phyloP scores from a whole-genome alignment of 306 rosid species.

The Adenanthera pavonina region DNA sequence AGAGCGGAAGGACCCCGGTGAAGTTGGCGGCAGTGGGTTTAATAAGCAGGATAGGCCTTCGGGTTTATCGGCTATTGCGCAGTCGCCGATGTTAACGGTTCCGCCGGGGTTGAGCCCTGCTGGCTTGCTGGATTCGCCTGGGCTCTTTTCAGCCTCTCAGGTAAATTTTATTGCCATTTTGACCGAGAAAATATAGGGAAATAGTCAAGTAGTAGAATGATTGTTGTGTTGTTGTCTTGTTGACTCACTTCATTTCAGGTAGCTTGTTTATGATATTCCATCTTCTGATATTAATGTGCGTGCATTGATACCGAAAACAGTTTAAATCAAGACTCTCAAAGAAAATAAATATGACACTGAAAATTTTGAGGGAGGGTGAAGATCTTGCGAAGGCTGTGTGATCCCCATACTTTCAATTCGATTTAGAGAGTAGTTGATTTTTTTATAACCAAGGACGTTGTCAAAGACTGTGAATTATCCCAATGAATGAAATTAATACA shows the following conservation, averaged over 20 bases:
- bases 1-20: constrained; percentile 37
- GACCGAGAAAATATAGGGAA: not conserved
- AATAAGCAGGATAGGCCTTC: not conserved
- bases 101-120: constrained; percentile 38
- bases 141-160: constrained; percentile 62
- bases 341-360: not conserved
- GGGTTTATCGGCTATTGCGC: not conserved
- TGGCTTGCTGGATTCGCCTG: constrained; percentile 51
- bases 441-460: not conserved
- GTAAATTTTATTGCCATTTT: constrained; percentile 32
- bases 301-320: not conserved
- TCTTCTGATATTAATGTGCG: not conserved
- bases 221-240: not conserved
- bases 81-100: constrained; percentile 33
- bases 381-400: not conserved
- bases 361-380: not conserved
- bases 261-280: not conserved
- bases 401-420: not conserved
- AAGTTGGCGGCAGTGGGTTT: not conserved
- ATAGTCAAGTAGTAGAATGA: too few relatives aligned
- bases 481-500: not conserved
- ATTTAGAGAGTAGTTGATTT: constrained; percentile 15
- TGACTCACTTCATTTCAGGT: not conserved
- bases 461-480: constrained; percentile 11
- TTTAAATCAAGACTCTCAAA: not conserved